Evolutionary conservation across 208 protist genomes (phyloP), one percentile per base, ranked within the genome.

Genomic region (Trypanosoma avium): DNA sequence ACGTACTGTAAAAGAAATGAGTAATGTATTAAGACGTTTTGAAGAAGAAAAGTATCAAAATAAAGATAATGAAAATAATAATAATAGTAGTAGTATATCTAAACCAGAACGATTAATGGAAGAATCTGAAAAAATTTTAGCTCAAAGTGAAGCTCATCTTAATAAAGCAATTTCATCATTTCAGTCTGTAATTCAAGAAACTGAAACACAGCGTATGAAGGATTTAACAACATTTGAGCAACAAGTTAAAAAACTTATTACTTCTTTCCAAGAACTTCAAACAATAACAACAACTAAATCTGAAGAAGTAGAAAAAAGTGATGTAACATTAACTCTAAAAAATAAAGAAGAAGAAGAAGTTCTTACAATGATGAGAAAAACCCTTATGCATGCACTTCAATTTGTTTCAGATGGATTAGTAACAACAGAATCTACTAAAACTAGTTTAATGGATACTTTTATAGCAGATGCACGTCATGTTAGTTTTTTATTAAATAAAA

Each of bases 391-490:
- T 13, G 70, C 75, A 13, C 53, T 84, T 22, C 65, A 77, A 33
- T 84, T 84, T 64, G 63, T 84, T 19, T 70, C 66, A 12, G 55
- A 66, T 15, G 68, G 71, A 9, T 65, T 89, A 40, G 74, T 75
- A 35, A 75, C 62, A 62, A 72, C 57, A 17, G 81, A 94, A n/a
- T 60, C 70, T 13, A 60, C 87, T 52, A 65, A 81, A n/a, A 67
- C 72, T 1, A 40, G 40, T 58, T 59, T 94, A 32, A 38, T 94
- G 15, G 81, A 95, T 35, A 58, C 77, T 2, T 82, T 82, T 1
- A 59, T 95, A 4, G 64, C 78, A 1, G 86, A 95, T 55, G 85
- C 76, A 10, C 58, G 75, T 70, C 78, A 82, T 38, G 73, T 86
- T 7, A 67, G 60, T n/a, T 71, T 80, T 49, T 40, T 95, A 40